phyloP scores from a whole-genome alignment of 441 rosid genomes.

The Populus hybrid region DNA sequence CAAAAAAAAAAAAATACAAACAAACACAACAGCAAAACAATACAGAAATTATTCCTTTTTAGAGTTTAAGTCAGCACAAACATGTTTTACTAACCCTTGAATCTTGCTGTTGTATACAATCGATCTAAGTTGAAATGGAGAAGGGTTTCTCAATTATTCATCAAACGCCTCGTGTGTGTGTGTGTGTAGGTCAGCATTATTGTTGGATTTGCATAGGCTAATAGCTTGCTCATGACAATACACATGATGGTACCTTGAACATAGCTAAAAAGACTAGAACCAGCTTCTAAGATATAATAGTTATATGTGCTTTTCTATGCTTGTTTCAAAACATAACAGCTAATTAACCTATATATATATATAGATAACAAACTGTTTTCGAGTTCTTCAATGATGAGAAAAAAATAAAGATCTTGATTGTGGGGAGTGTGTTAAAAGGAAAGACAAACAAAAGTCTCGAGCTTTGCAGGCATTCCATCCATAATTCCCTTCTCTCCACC shows the following conservation, averaged over 20 bases:
- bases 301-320: constrained; percentile 2
- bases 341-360: neutral
- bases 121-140: constrained; percentile 1
- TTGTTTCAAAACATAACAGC: constrained; percentile 1
- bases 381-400: neutral
- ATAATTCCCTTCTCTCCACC: constrained; percentile 40
- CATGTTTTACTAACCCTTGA: neutral
- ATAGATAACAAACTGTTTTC: neutral
- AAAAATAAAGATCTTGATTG: constrained; percentile 12
- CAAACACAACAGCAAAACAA: neutral
- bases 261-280: constrained; percentile 9
- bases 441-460: constrained; percentile 34
- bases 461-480: constrained; percentile 37
- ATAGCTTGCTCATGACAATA: constrained; percentile 9
- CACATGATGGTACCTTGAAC: constrained; percentile 20
- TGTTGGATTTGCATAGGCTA: neutral
- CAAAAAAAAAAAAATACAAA: neutral
- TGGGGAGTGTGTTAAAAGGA: constrained; percentile 31
- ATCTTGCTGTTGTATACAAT: neutral
- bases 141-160: neutral
- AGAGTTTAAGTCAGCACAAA: neutral
- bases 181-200: neutral
- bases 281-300: constrained; percentile 11
- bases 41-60: neutral
- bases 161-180: neutral